phyloP scores from a whole-genome alignment of 73 alveolate genomes.

The Paraurostyla sp. region DNA sequence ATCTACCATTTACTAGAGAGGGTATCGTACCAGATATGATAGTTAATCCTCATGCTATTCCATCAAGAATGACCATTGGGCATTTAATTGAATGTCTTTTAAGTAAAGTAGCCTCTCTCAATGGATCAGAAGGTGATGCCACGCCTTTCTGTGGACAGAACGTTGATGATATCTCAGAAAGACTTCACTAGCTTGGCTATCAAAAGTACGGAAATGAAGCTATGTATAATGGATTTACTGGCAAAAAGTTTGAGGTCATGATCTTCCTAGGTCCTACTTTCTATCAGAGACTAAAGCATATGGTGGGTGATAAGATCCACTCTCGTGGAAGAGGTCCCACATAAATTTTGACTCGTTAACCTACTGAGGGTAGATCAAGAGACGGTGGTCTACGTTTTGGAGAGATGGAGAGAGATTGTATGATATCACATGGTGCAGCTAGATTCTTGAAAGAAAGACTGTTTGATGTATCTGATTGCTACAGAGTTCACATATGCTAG shows the following conservation, averaged over 20 bases:
- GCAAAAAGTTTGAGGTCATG: slow-evolving; percentile 93
- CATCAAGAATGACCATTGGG: slow-evolving; percentile 99
- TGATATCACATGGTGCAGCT: slow-evolving; percentile 99
- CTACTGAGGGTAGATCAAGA: slow-evolving; percentile 99
- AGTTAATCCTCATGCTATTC: slow-evolving; percentile 99
- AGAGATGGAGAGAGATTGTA: slow-evolving; percentile 99
- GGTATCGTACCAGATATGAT: slow-evolving; percentile 98
- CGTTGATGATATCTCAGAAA: slow-evolving; percentile 96
- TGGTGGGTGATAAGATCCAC: slow-evolving; percentile 99
- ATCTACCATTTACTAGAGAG: slow-evolving; percentile 97
- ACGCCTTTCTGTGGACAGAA: slow-evolving; percentile 99
- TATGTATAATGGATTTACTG: slow-evolving; percentile 99
- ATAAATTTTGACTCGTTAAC: slow-evolving; percentile 98
- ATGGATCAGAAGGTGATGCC: slow-evolving; percentile 97
- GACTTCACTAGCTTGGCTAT: slow-evolving; percentile 95
- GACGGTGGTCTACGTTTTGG: slow-evolving; percentile 99
- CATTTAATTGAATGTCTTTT: slow-evolving; percentile 99
- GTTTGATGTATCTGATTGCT: slow-evolving; percentile 98
- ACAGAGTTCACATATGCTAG: slow-evolving; percentile 97
- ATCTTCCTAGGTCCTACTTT: slow-evolving; percentile 99
- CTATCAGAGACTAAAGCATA: slow-evolving; percentile 99
- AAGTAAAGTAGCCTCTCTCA: slow-evolving; percentile 94
- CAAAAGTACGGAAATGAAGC: slow-evolving; percentile 98
- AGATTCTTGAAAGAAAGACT: slow-evolving; percentile 97
- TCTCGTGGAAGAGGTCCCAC: slow-evolving; percentile 98